A percentile compares a stretch with the other conserved stretches of the same genome.
phyloP scores from a whole-genome alignment of 2,329 filamentous ascomycete genomes.

The Mollisia scopiformis region DNA sequence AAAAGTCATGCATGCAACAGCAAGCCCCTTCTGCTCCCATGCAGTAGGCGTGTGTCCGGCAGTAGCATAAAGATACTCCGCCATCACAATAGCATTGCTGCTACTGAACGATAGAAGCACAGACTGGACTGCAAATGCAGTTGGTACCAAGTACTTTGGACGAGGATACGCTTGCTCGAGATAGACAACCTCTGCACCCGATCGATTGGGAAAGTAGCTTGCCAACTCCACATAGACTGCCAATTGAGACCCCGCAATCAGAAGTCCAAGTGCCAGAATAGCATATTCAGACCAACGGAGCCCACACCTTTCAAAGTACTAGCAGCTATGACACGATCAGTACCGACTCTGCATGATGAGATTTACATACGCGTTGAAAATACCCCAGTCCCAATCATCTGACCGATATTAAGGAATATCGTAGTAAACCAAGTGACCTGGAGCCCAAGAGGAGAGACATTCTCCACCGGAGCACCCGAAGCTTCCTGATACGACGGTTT shows the following conservation, averaged over 20 bases:
- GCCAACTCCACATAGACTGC: constrained; percentile 68
- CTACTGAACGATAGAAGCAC: constrained; percentile 68
- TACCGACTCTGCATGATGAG: too few relatives aligned
- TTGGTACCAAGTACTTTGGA: constrained; percentile 65
- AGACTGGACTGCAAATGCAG: constrained; percentile 64
- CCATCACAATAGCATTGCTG: constrained; percentile 65
- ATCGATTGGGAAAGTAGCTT: constrained; percentile 67
- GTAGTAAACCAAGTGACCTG: constrained; percentile 58
- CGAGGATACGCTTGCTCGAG: constrained; percentile 69
- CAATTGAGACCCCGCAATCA: background rate
- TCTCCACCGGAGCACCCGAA: constrained; percentile 63
- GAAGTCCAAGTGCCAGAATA: constrained; percentile 54
- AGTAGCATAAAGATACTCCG: constrained; percentile 64
- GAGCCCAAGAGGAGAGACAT: constrained; percentile 60
- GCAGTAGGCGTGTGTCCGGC: constrained; percentile 49
- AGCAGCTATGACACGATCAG: background rate
- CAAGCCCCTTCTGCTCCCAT: constrained; percentile 71
- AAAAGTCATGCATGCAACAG: constrained; percentile 49
- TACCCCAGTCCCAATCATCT: constrained; percentile 64
- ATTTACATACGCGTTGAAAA: constrained; percentile 15
- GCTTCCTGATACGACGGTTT: too few relatives aligned
- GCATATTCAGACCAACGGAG: too few relatives aligned
- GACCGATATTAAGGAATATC: constrained; percentile 62
- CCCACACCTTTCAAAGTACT: background rate
- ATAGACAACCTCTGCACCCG: constrained; percentile 67